Base-by-base conservation (phyloP, 2,329 filamentous ascomycete species). In the Polytolypa hystricis region DNA sequence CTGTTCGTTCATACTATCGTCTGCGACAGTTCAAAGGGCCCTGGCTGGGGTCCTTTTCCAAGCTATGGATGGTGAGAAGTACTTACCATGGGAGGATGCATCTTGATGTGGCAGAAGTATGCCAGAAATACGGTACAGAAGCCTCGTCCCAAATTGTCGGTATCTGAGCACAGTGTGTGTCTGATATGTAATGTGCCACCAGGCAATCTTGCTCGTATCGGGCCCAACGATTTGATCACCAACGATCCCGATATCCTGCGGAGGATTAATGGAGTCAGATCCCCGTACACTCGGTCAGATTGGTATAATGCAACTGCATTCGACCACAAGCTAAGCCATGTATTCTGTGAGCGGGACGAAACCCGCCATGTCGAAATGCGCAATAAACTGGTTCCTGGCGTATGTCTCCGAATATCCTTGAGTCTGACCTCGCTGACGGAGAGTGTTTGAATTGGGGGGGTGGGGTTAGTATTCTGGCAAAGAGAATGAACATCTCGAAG, bases 401-500 rank as follows among this genome's bases (percentile, higher is more conserved):
- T 39, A 39, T 25, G 30, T 5, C 23, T 16, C 16, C 20, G 3
- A 12, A n/a, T 18, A 14, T 17, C 5, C 14, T 29, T 21, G 9
- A 8, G 10, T 30, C 15, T 26, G 10, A 4, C 8, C 15, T 26
- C 5, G 11, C n/a, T 17, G 2, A 30, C n/a, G n/a, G n/a, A n/a
- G n/a, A 35, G 10, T 38, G 10, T 18, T 33, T 12, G 30, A 19
- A 15, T n/a, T 38, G 14, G n/a, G 15, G 28, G 18, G 3, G 11
- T 12, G 14, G 5, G 25, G 15, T 9, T 31, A 48, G 44, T 77
- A 75, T 46, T 67, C 71, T 2, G 71, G 71, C 2, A 65, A 69
- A 37, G 72, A 74, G 33, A 74, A 74, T 23, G 56, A 61, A 1
- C 57, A 59, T 1, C 51, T 75, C 2, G 71, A 76, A 41, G 45